Base-by-base conservation (phyloP, 768 basidiomycete species). In the Leccinum ochraceum region DNA sequence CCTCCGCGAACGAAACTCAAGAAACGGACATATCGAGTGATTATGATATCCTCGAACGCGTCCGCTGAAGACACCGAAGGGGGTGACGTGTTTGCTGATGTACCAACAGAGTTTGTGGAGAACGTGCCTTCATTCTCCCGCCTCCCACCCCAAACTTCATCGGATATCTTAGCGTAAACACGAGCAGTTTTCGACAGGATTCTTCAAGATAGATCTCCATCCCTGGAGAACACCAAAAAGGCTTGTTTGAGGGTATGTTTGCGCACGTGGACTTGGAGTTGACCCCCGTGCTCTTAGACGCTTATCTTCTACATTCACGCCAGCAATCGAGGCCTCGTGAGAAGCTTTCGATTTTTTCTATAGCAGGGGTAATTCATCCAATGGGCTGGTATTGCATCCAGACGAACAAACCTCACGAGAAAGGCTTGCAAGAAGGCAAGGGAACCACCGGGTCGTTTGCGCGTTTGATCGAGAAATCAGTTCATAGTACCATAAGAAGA, bases 301-400 rank as follows among this genome's bases (percentile, higher is more conserved):
- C 94, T 3, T 98, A 93, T 69, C 77, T 97, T 87, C 69, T 89
- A 89, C 66, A 71, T 74, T 3, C 88, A 89, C 63, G 74, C 80
- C 5, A 68, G 79, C 9, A 30, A 74, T 95, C 44, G 79, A 83
- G 30, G 69, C 68, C 3, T 76, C 83, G 2, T 74, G 76, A 30
- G 77, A 79, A 8, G 71, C 80, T 9, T 94, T 89, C 71, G 71
- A 79, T 61, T 72, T 69, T 4, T 60, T 88, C 3, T 90, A 83
- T 60, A 70, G 75, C 20, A 70, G 80, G 10, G 63, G 76, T 1
- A 13, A 32, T 54, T 39, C 58, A 14, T 50, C 54, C 6, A 4
- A n/a, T 16, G 30, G 4, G 13, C 53, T 34, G 8, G 75, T 67
- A 1, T 70, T 88, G 1, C 57, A 60, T 50, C 77, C 79, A 49